phyloP scores from a whole-genome alignment of 345 rosid genomes.

The Populus alba region DNA sequence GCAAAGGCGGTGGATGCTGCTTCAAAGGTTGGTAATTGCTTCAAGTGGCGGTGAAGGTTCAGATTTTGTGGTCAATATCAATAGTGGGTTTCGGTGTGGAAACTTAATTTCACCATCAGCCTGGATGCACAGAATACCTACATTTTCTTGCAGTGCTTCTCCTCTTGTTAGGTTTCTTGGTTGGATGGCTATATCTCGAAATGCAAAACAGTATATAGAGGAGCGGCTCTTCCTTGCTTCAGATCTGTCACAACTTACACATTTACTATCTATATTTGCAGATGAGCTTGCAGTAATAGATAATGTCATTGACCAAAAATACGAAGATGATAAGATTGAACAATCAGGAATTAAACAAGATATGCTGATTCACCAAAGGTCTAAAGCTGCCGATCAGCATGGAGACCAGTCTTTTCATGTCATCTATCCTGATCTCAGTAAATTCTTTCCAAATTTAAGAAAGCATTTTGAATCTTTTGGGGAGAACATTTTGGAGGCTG shows the following conservation, averaged over 20 bases:
- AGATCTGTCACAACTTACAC: conserved; percentile 63
- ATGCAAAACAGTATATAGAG: conserved; percentile 51
- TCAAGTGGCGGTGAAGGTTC: conserved; percentile 60
- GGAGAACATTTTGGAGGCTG: conserved; percentile 73
- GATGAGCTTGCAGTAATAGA: conserved; percentile 68
- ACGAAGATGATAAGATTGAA: conserved; percentile 30
- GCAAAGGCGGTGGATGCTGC: conserved; percentile 61
- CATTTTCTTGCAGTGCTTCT: conserved; percentile 55
- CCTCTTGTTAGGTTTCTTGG: conserved; percentile 78
- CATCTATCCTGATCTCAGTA: conserved; percentile 59
- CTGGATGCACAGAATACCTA: conserved; percentile 62
- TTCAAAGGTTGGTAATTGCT: conserved; percentile 68
- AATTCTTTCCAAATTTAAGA: conserved; percentile 68
- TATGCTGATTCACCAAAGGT: conserved; percentile 6
- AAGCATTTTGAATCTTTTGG: conserved; percentile 64
- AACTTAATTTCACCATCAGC: conserved; percentile 60
- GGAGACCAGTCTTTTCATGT: conserved; percentile 47
- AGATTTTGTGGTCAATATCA: conserved; percentile 37
- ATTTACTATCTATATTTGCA: conserved; percentile 53
- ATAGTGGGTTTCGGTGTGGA: conserved; percentile 41
- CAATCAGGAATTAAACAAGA: conserved; percentile 27
- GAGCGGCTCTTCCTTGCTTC: conserved; percentile 59
- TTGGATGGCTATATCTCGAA: conserved; percentile 84
- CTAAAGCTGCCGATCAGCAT: conserved; percentile 35
- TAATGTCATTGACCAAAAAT: conserved; percentile 34